Evolutionary conservation across 495 filamentous ascomycete species (phyloP), one percentile per base, ranked within the genome.

Genomic region (Xylaria flabelliformis): DNA sequence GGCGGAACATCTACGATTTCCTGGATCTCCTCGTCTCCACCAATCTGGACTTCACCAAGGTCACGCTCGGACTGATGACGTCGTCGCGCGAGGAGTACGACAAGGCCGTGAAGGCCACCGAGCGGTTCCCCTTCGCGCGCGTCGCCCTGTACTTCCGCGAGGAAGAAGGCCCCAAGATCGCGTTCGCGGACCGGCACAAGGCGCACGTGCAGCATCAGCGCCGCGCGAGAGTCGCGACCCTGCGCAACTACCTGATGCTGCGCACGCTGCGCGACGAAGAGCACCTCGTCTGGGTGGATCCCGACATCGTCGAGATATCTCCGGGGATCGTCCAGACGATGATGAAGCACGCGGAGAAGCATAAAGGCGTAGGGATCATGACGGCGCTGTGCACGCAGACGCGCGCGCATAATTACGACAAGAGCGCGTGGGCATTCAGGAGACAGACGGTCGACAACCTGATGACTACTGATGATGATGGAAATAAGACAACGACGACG

Each of bases 1-100:
- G 69, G 36, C 74, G 74, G 64, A 76, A 72, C 17, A 72, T 76
- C 24, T 76, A 76, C 55, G 74, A 76, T 17, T 76, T 76, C 69
- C 72, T 76, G 0, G 74, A 76, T 32, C 58, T 76, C 41, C 46
- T 76, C 21, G 51, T 76, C 34, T 69, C 74, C 5, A 76, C 72
- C 0, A 62, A 72, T n/a, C 56, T 76, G 19, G 74, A 76, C 34
- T 51, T 76, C 29, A 72, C 68, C 0, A 66, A 70, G 6, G 74
- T 76, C n/a, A 69, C 72, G 15, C 69, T 76, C 15, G 72, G 64
- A 0, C n/a, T 76, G 9, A 74, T 76, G 72, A 76, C 74, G 9
- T 67, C 74, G 51, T 74, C 74, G 36, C 72, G 58, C 7, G 72
- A 74, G 41, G 74, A 76, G 39, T 76, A 66, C 36, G 69, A 76